A percentile compares a stretch with the other conserved stretches of the same genome.
These are phyloP conservation scores for Alternaria dauci DNA, from an alignment of 2,329 filamentous ascomycete genomes.

Conservation along the genomic window DNA sequence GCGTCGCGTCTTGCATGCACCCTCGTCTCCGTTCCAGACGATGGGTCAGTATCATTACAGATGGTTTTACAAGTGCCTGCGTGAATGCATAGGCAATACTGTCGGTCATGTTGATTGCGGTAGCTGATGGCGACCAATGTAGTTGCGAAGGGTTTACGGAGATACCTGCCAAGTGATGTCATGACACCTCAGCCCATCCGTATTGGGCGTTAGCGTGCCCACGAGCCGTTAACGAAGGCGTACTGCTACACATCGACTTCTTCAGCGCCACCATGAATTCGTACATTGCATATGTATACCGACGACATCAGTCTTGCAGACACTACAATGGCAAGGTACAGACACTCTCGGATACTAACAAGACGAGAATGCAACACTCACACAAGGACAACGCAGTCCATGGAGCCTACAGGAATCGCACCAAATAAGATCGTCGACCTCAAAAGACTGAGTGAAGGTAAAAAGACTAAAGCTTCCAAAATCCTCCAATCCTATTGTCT, in stretches of 20 bases:
- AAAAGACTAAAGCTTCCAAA: not conserved
- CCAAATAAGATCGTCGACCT: not conserved
- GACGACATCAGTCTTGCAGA: too few relatives aligned
- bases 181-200: not conserved
- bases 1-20: not conserved
- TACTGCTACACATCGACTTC: not conserved
- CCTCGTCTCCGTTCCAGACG: not conserved
- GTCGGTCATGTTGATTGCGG: not conserved
- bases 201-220: not conserved
- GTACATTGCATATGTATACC: not conserved
- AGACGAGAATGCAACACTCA: not conserved
- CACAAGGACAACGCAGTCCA: not conserved
- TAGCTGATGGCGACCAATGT: not conserved
- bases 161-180: not conserved
- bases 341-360: not conserved
- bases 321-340: not conserved
- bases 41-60: not conserved
- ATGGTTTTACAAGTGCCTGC: not conserved
- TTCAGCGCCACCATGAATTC: not conserved
- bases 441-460: not conserved
- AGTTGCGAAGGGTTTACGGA: not conserved
- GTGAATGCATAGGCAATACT: rapidly evolving
- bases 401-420: too few relatives aligned
- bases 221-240: not conserved
- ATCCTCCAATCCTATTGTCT: not conserved